These are phyloP conservation scores for Sarocladium strictum DNA, from an alignment of 2,329 filamentous ascomycete genomes.

Conservation along the genomic window DNA sequence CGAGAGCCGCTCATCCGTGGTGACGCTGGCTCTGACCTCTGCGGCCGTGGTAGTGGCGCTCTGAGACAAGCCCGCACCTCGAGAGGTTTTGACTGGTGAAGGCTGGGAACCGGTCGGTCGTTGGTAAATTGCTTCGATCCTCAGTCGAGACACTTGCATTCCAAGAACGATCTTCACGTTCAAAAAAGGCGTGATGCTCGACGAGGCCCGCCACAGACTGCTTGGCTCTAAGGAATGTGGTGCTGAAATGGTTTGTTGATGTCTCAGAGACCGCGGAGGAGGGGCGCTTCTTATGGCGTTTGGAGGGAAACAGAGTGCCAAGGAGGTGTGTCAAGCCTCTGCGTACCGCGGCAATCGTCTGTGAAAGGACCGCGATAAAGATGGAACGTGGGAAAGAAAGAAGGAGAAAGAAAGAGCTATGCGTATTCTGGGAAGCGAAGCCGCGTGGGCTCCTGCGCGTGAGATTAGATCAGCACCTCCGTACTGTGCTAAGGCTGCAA, in stretches of 20 bases:
- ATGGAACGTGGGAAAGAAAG: background rate
- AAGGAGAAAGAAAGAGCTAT: background rate
- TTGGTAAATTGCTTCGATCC: constrained; percentile 9
- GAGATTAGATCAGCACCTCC: constrained; percentile 1
- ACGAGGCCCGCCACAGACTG: background rate
- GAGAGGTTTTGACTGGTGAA: background rate
- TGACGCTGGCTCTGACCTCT: background rate
- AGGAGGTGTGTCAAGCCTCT: background rate
- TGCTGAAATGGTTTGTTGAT: constrained; percentile 9
- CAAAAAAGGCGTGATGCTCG: background rate
- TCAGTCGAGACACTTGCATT: constrained; percentile 9
- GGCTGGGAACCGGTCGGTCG: background rate
- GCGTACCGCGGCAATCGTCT: background rate
- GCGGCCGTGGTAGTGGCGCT: constrained; percentile 6
- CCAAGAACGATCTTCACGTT: constrained; percentile 5
- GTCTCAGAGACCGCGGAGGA: constrained; percentile 7
- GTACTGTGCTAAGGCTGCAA: background rate
- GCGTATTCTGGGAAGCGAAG: constrained; percentile 1
- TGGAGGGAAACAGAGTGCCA: background rate
- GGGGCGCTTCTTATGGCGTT: constrained; percentile 6
- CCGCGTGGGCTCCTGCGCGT: constrained; percentile 2
- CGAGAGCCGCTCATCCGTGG: background rate
- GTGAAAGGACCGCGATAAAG: too few species aligned
- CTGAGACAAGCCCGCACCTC: constrained; percentile 6
- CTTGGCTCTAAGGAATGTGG: constrained; percentile 2